These are phyloP conservation scores for Ophiostoma pallidulum DNA, from an alignment of 2,329 filamentous ascomycete genomes.

Conservation along the genomic window DNA sequence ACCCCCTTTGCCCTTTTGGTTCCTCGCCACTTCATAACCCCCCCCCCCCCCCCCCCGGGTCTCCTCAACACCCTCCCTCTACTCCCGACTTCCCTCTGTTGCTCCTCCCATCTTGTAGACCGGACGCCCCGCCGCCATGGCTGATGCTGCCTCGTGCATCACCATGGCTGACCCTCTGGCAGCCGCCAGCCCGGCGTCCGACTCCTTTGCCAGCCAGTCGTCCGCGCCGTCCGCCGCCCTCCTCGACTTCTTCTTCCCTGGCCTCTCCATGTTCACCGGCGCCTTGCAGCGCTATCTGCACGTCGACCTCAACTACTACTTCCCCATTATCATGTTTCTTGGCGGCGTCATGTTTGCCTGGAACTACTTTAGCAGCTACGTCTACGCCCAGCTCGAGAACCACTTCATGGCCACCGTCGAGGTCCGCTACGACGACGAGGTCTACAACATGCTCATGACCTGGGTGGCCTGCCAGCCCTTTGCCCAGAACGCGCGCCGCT, in stretches of 20 bases:
- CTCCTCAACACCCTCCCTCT: background rate
- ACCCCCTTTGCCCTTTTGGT: background rate
- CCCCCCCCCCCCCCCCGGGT: no score
- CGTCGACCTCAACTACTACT: constrained; percentile 53
- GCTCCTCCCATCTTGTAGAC: background rate
- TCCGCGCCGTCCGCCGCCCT: constrained; percentile 22
- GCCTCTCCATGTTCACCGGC: constrained; percentile 49
- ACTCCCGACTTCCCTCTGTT: background rate
- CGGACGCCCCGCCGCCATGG: background rate
- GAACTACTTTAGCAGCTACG: constrained; percentile 41
- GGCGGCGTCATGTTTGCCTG: constrained; percentile 41
- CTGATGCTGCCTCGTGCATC: background rate
- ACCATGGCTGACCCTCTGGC: background rate
- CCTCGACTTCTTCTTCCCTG: constrained; percentile 56
- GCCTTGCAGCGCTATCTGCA: constrained; percentile 46
- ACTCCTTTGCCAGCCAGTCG: constrained; percentile 1
- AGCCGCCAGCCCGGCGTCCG: constrained; percentile 5
- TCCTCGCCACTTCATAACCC: background rate
- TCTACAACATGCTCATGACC: constrained; percentile 62
- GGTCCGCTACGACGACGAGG: constrained; percentile 59
- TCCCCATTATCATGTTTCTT: constrained; percentile 45
- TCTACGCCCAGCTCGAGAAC: constrained; percentile 38
- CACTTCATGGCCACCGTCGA: constrained; percentile 58
- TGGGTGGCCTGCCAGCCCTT: constrained; percentile 59
- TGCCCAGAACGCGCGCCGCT: constrained; percentile 47